Conservation (phyloP, 305 asterid genomes). For the Rubia tinctorum region DNA sequence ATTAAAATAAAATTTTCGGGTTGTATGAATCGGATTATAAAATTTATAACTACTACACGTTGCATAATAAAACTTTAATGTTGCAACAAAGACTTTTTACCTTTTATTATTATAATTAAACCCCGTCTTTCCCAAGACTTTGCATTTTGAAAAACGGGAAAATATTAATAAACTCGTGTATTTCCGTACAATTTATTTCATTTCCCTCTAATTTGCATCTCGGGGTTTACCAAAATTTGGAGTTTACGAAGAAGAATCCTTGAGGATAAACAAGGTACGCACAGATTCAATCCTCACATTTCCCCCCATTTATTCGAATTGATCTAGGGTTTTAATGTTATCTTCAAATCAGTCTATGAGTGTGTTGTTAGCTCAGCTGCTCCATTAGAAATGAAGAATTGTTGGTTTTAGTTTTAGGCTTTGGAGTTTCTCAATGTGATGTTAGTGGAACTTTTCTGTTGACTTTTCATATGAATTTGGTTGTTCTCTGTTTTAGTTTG, state of each 20-base stretch:
- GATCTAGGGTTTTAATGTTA: background rate
- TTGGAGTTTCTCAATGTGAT: background rate
- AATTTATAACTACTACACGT: too few species aligned
- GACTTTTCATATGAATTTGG: background rate
- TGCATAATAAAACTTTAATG: too few species aligned
- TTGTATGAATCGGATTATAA: too few species aligned
- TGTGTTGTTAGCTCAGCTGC: background rate
- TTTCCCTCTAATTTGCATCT: slow-evolving; percentile 9
- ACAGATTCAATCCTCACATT: slow-evolving; percentile 45
- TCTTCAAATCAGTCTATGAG: background rate
- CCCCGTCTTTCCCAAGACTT: too few species aligned
- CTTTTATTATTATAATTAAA: too few species aligned
- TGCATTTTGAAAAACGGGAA: too few species aligned
- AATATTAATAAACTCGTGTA: too few species aligned
- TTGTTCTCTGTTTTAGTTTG: slow-evolving; percentile 3
- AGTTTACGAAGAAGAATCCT: background rate
- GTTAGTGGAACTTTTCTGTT: background rate
- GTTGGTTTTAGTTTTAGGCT: background rate
- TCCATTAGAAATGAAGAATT: background rate
- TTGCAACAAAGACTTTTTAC: too few species aligned
- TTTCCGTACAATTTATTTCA: too few species aligned
- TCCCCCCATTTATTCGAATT: background rate
- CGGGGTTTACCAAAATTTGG: background rate
- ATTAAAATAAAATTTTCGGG: too few species aligned
- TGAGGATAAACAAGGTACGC: slow-evolving; percentile 42